Conservation (phyloP, 768 basidiomycete genomes). For the Dictyophora rubrovolvata region DNA sequence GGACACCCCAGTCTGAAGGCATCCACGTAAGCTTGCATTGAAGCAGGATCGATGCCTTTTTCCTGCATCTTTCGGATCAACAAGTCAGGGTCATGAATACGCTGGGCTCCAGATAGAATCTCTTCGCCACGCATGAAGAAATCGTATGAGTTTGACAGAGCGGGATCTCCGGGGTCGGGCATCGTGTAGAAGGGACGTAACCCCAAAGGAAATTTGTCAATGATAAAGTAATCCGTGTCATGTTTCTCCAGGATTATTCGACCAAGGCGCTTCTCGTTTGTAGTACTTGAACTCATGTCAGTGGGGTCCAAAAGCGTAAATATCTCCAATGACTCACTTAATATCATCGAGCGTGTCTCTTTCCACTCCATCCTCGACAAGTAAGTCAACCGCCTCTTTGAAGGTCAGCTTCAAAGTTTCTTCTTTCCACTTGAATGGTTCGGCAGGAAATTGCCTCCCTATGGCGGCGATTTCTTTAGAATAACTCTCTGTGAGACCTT, state of each 20-base stretch:
- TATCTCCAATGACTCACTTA: conserved; percentile 38
- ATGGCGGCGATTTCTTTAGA: conserved; percentile 74
- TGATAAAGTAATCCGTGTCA: conserved; percentile 96
- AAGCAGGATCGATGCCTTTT: conserved; percentile 83
- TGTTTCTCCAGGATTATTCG: conserved; percentile 86
- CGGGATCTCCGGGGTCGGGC: conserved; percentile 87
- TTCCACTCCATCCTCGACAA: conserved; percentile 78
- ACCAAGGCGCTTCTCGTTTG: conserved; percentile 91
- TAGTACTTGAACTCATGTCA: conserved; percentile 48
- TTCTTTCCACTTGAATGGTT: conserved; percentile 92
- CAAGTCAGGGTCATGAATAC: conserved; percentile 83
- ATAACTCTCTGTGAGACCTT: conserved; percentile 66
- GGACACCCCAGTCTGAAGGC: conserved; percentile 92
- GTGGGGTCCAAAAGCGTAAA: background rate
- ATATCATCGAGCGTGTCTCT: conserved; percentile 81
- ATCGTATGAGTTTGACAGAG: conserved; percentile 95
- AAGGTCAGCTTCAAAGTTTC: conserved; percentile 81
- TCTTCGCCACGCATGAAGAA: conserved; percentile 99
- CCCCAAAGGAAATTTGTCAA: conserved; percentile 96
- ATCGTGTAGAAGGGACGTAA: conserved; percentile 99
- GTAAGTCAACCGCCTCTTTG: conserved; percentile 76
- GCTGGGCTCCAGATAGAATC: conserved; percentile 95
- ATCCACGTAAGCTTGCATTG: conserved; percentile 88
- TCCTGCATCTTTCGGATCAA: conserved; percentile 76
- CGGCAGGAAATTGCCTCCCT: conserved; percentile 82